phyloP scores from a whole-genome alignment of 805 yeast species.

The Clavispora asparagi region DNA sequence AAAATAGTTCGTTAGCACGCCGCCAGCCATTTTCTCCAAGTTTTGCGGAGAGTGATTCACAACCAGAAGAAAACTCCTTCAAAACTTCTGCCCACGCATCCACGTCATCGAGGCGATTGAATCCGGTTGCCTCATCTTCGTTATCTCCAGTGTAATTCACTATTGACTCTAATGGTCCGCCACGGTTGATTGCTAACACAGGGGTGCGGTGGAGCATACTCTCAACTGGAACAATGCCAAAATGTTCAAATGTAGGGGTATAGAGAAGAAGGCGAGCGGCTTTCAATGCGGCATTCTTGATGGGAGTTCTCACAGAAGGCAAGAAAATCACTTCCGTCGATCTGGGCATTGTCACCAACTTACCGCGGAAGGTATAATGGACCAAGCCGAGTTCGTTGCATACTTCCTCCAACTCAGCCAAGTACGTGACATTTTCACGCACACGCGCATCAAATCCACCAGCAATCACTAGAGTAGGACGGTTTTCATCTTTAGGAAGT shows the following conservation, averaged over 20 bases:
- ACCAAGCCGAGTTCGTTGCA: conserved; percentile 43
- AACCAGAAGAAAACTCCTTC: conserved; percentile 28
- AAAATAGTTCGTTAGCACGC: conserved; percentile 36
- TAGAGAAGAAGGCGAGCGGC: conserved; percentile 62
- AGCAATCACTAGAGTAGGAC: conserved; percentile 61
- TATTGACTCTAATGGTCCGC: conserved; percentile 89
- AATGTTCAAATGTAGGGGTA: conserved; percentile 91
- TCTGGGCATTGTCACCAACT: conserved; percentile 29
- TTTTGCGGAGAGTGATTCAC: conserved; percentile 7
- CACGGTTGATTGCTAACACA: conserved; percentile 80
- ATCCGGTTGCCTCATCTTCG: conserved; percentile 52
- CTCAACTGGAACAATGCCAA: conserved; percentile 96
- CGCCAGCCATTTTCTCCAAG: conserved; percentile 33
- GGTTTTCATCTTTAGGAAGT: conserved; percentile 43
- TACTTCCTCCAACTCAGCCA: conserved; percentile 52
- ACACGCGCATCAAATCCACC: conserved; percentile 89
- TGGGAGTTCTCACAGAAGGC: conserved; percentile 67
- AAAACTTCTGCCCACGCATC: conserved; percentile 53
- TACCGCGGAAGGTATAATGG: conserved; percentile 41
- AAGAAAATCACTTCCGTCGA: conserved; percentile 58
- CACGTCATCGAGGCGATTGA: conserved; percentile 42
- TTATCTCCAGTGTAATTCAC: conserved; percentile 28
- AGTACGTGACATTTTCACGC: conserved; percentile 67
- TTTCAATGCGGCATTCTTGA: conserved; percentile 60
- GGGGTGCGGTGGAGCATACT: conserved; percentile 84